A percentile compares a stretch with the other conserved stretches of the same genome.
Evolutionary conservation across 1,284 basidiomycete species (phyloP).

Genomic region (Puccinia coronata): DNA sequence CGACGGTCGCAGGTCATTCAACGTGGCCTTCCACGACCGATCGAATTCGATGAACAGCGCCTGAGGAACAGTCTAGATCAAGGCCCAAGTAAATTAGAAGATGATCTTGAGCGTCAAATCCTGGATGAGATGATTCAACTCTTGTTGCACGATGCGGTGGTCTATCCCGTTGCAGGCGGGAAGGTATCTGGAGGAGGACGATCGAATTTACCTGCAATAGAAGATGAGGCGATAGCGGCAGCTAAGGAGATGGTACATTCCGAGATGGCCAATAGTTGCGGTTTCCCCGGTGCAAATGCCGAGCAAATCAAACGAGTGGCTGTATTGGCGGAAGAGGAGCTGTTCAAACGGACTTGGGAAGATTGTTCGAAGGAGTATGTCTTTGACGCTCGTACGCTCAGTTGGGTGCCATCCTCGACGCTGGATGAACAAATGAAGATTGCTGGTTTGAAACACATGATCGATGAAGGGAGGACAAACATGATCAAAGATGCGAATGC

Average conservation of each 20-base stretch:
- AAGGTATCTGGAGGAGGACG: slow-evolving; percentile 76
- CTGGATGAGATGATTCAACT: slow-evolving; percentile 77
- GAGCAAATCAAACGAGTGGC: slow-evolving; percentile 74
- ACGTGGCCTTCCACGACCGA: slow-evolving; percentile 78
- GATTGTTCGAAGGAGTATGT: slow-evolving; percentile 66
- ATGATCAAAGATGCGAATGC: slow-evolving; percentile 82
- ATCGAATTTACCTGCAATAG: slow-evolving; percentile 73
- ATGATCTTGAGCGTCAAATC: slow-evolving; percentile 67
- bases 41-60: slow-evolving; percentile 65
- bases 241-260: slow-evolving; percentile 74
- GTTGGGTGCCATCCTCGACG: slow-evolving; percentile 70
- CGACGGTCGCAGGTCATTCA: slow-evolving; percentile 80
- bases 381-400: slow-evolving; percentile 66
- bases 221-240: slow-evolving; percentile 72
- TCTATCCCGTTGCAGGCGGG: slow-evolving; percentile 79
- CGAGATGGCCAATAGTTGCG: slow-evolving; percentile 77
- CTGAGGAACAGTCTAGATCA: slow-evolving; percentile 65
- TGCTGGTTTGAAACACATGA: slow-evolving; percentile 67
- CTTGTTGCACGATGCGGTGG: slow-evolving; percentile 83
- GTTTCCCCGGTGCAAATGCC: slow-evolving; percentile 78
- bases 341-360: slow-evolving; percentile 70
- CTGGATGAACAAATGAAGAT: slow-evolving; percentile 68
- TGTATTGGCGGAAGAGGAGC: slow-evolving; percentile 66
- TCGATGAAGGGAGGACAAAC: slow-evolving; percentile 69
- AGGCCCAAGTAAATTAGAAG: slow-evolving; percentile 59